Conservation (phyloP, 2,329 filamentous ascomycete species). For the Xylariaceae sp. region DNA sequence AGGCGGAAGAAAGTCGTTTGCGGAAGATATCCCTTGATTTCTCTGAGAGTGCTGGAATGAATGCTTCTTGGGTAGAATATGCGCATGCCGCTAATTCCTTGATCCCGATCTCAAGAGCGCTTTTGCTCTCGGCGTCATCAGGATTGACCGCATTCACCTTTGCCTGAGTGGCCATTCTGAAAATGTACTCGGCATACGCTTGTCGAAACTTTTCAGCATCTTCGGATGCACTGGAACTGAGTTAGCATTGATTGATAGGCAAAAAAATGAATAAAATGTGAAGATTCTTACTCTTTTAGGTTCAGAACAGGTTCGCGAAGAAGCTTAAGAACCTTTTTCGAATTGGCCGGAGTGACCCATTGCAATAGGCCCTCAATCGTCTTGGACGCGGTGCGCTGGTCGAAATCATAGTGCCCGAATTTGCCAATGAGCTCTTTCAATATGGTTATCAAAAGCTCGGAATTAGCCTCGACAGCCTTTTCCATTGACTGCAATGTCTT, state of each 20-base stretch:
- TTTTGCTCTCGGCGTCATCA: slow-evolving; percentile 31
- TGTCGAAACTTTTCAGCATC: slow-evolving; percentile 42
- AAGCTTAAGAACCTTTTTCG: slow-evolving; percentile 46
- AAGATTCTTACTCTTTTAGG: slow-evolving; percentile 31
- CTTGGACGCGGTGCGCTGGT: slow-evolving; percentile 79
- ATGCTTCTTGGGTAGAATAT: slow-evolving; percentile 44
- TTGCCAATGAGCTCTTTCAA: slow-evolving; percentile 64
- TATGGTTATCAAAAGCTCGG: slow-evolving; percentile 53
- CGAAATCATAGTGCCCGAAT: slow-evolving; percentile 71
- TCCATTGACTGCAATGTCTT: slow-evolving; percentile 70
- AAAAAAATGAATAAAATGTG: not conserved
- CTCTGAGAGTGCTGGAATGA: slow-evolving; percentile 43
- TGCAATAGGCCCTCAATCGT: slow-evolving; percentile 71
- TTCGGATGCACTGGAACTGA: slow-evolving; percentile 24
- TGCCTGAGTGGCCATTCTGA: slow-evolving; percentile 42
- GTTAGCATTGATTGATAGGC: slow-evolving; percentile 31
- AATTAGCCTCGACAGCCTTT: slow-evolving; percentile 55
- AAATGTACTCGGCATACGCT: slow-evolving; percentile 50
- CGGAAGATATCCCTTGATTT: slow-evolving; percentile 50
- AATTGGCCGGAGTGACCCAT: slow-evolving; percentile 50
- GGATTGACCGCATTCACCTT: slow-evolving; percentile 28
- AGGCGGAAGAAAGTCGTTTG: slow-evolving; percentile 51
- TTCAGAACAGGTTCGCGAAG: slow-evolving; percentile 41
- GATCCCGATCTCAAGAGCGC: slow-evolving; percentile 40
- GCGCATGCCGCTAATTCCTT: slow-evolving; percentile 50